Evolutionary conservation across 192 early-diverging fungal species (phyloP).

Genomic region (Coemansia umbellata): DNA sequence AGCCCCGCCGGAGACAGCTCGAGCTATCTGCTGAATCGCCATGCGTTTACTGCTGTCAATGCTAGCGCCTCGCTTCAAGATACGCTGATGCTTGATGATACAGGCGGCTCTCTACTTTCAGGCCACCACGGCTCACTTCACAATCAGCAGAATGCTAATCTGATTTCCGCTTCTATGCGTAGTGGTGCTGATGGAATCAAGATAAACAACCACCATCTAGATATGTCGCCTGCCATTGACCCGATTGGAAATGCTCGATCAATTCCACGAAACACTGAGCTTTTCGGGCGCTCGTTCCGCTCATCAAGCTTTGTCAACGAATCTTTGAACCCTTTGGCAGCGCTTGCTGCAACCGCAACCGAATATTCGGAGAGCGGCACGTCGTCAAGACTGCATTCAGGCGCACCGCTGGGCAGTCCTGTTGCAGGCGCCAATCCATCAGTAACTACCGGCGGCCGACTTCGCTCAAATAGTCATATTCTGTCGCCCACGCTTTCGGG

Average conservation of each 20-base stretch:
- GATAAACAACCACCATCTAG: conserved; percentile 6
- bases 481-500: conserved; percentile 25
- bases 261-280: conserved; percentile 23
- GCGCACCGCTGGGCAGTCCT: conserved; percentile 19
- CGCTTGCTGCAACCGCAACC: neutral
- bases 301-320: conserved; percentile 33
- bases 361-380: neutral
- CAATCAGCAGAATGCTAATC: neutral
- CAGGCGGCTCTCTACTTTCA: conserved; percentile 5
- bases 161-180: conserved; percentile 2
- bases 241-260: conserved; percentile 30
- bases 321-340: conserved; percentile 25
- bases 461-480: conserved; percentile 33
- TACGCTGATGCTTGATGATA: neutral
- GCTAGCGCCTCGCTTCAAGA: conserved; percentile 2
- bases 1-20: conserved; percentile 21
- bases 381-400: neutral
- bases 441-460: conserved; percentile 12
- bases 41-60: conserved; percentile 41
- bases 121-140: conserved; percentile 18
- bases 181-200: conserved; percentile 1
- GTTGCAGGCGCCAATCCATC: conserved; percentile 2
- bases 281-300: conserved; percentile 38
- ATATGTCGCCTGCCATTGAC: conserved; percentile 29
- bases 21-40: conserved; percentile 30